Evolutionary conservation across 2,329 filamentous ascomycete species (phyloP), one percentile per base, ranked within the genome.

Genomic region (Seiridium cupressi): DNA sequence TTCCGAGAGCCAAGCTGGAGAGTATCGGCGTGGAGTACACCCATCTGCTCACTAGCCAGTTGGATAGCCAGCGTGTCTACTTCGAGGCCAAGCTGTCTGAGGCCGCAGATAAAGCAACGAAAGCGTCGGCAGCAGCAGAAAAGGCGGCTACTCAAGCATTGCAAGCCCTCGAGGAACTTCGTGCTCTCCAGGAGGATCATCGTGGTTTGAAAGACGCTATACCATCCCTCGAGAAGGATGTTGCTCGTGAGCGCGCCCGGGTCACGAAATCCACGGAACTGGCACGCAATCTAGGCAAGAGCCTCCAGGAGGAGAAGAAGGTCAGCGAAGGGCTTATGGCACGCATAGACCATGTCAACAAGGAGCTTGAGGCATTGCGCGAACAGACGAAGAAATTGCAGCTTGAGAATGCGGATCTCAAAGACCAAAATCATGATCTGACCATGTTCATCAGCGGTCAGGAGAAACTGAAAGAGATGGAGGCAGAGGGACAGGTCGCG

Each of bases 1-100:
- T 93, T 5, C 89, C 91, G 1, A 80, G 89, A 26, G 83, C 84
- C 49, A 89, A 89, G 71, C 73, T 89, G 8, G 86, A 89, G 64
- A 91, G 86, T 69, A 96, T 98, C 72, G 92, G 92, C 36, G 84
- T 95, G 65, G 95, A 99, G 76, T 99, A 98, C 73, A 95, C 94
- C 0, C 93, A 97, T 70, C 85, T 99, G 2, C 85, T 99, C 9
- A 96, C 92, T 3, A 93, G 89, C 61, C 95, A 99, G 71, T 86
- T 99, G 2, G 95, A 98, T 72, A 93, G 89, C 48, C 95, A 99
- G 73, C 86, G 95, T 8, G 83, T 91, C 0, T 99, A 98, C 75
- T 99, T 96, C 67, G 94, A 98, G 73, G 94, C 96, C 66, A 87
- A 96, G 73, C 84, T 99, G 57, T 89, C 89, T 69, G 92, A 96